Percentiles rank a stretch among this genome's conserved stretches.
Conservation (phyloP, 2,329 filamentous ascomycete species). For the Zalaria obscura region DNA sequence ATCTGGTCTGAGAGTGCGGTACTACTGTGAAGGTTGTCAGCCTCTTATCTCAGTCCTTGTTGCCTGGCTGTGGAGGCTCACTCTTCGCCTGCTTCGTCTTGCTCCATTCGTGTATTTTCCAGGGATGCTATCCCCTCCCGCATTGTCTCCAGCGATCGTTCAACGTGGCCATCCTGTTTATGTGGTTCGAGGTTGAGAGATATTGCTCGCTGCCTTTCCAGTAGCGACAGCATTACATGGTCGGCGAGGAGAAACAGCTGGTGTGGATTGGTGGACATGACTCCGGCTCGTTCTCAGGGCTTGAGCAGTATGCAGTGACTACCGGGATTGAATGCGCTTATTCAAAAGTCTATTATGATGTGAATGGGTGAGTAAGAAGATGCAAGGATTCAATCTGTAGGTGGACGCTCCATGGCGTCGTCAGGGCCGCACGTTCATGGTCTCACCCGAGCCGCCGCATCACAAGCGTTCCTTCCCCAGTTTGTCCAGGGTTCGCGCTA, state of each 20-base stretch:
- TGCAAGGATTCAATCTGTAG: too few species aligned
- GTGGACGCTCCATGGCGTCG: too few species aligned
- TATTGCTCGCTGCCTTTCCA: constrained; percentile 79
- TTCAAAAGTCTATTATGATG: too few species aligned
- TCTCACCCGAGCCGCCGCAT: too few species aligned
- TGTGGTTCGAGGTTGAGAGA: constrained; percentile 65
- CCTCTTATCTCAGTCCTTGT: not conserved
- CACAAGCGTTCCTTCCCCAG: too few species aligned
- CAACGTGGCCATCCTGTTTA: constrained; percentile 78
- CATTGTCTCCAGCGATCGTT: constrained; percentile 75
- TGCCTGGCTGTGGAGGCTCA: too few species aligned
- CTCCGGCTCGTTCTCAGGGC: not conserved
- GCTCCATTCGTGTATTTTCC: constrained; percentile 45
- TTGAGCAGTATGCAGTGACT: too few species aligned
- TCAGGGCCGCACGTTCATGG: too few species aligned
- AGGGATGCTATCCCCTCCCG: constrained; percentile 63
- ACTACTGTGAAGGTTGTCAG: not conserved
- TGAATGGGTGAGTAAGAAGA: too few species aligned
- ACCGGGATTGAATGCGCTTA: too few species aligned
- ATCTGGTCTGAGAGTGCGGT: constrained; percentile 46
- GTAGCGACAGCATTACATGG: constrained; percentile 88
- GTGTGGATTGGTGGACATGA: constrained; percentile 34
- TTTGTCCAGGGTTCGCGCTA: too few species aligned
- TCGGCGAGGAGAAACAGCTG: constrained; percentile 90
- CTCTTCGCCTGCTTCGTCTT: constrained; percentile 39